These are phyloP conservation scores for Achaetomium macrosporum DNA, from an alignment of 2,329 filamentous ascomycete genomes.

Conservation along the genomic window DNA sequence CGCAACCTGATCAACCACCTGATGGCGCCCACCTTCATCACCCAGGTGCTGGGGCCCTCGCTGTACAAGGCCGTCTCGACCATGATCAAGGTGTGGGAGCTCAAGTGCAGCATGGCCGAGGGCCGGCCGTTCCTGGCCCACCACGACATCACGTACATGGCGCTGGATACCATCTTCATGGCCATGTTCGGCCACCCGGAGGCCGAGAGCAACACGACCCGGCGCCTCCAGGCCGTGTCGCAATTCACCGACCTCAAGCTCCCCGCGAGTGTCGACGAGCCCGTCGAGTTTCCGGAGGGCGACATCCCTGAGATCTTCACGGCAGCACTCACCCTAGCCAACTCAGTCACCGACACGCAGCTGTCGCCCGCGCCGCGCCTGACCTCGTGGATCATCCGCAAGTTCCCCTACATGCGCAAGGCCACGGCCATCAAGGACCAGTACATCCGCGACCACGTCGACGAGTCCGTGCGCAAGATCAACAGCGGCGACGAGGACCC, in stretches of 20 bases:
- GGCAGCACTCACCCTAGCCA: constrained; percentile 26
- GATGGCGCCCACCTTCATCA: constrained; percentile 34
- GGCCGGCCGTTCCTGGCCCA: constrained; percentile 29
- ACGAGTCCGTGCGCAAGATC: constrained; percentile 23
- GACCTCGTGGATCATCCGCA: constrained; percentile 27
- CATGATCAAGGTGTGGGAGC: constrained; percentile 32
- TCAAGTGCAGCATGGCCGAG: constrained; percentile 29
- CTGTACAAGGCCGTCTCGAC: constrained; percentile 29
- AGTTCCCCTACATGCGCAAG: constrained; percentile 27
- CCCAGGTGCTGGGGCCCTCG: constrained; percentile 30
- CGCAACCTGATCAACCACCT: constrained; percentile 34
- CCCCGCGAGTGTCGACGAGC: constrained; percentile 15
- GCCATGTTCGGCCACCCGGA: constrained; percentile 28
- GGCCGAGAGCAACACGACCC: constrained; percentile 23
- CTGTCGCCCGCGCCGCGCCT: constrained; percentile 27
- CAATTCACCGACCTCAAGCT: background rate
- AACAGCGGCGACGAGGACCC: constrained; percentile 15
- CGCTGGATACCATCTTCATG: constrained; percentile 30
- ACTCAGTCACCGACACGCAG: constrained; percentile 27
- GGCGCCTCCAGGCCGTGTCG: background rate
- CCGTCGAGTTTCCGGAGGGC: constrained; percentile 24
- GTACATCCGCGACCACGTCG: constrained; percentile 26
- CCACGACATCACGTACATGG: constrained; percentile 29
- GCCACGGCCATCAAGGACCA: constrained; percentile 28
- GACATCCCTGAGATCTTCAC: constrained; percentile 23